Evolutionary conservation across 2,329 filamentous ascomycete species (phyloP).

Genomic region (Microsporum canis): DNA sequence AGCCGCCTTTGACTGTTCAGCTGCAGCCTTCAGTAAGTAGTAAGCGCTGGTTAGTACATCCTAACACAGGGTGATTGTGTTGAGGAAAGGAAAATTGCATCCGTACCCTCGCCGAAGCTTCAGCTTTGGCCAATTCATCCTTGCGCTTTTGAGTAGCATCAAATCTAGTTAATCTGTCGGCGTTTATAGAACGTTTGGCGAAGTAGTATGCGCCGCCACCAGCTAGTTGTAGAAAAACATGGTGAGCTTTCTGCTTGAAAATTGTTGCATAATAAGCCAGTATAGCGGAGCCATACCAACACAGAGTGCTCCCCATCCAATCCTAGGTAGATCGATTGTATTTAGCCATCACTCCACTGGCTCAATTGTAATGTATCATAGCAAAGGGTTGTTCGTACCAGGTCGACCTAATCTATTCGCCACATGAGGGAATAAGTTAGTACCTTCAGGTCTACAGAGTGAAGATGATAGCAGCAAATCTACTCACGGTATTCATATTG

Average conservation of each 20-base stretch:
- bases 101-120: slow-evolving; percentile 6
- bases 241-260: slow-evolving; percentile 7
- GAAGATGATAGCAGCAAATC: background rate
- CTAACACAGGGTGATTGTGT: background rate
- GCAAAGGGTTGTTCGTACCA: slow-evolving; percentile 35
- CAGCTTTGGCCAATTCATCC: slow-evolving; percentile 13
- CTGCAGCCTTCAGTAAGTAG: slow-evolving; percentile 23
- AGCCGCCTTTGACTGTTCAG: slow-evolving; percentile 15
- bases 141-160: slow-evolving; percentile 41
- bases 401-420: slow-evolving; percentile 44
- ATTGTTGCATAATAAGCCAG: background rate
- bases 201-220: slow-evolving; percentile 91
- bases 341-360: background rate
- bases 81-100: background rate
- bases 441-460: background rate
- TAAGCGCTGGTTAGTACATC: slow-evolving; percentile 14
- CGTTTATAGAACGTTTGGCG: slow-evolving; percentile 88
- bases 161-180: slow-evolving; percentile 64
- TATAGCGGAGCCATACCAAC: slow-evolving; percentile 47
- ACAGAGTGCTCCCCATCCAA: slow-evolving; percentile 85
- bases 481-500: slow-evolving; percentile 44
- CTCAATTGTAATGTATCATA: background rate
- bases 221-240: slow-evolving; percentile 40
- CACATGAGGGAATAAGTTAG: background rate
- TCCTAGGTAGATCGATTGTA: slow-evolving; percentile 41